These are phyloP conservation scores for Oidiodendron maius DNA, from an alignment of 495 filamentous ascomycete genomes.

Conservation along the genomic window DNA sequence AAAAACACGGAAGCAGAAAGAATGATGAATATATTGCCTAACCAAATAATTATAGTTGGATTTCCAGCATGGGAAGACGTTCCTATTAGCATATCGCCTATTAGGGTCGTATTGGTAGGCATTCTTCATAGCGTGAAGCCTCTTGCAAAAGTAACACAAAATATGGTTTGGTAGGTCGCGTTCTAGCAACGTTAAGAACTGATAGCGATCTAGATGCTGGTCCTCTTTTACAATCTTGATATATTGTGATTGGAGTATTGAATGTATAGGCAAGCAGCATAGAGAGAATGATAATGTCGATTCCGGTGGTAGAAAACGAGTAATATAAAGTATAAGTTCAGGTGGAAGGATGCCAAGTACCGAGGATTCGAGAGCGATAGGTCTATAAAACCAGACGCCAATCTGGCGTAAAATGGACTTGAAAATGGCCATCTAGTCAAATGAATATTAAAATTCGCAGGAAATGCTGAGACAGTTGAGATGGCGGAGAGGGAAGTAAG, in stretches of 20 bases:
- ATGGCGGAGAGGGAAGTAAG: no score
- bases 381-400: no score
- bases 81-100: neutral
- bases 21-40: neutral
- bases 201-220: neutral
- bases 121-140: constrained; percentile 8
- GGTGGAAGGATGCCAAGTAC: constrained; percentile 3
- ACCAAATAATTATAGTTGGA: neutral
- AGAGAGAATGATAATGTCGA: constrained; percentile 4
- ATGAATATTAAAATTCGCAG: no score
- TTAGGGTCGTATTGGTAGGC: neutral
- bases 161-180: constrained; percentile 5
- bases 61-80: constrained; percentile 5
- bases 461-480: no score
- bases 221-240: neutral
- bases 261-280: constrained; percentile 5
- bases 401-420: no score
- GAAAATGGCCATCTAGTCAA: no score
- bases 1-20: constrained; percentile 10
- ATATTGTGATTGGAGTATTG: constrained; percentile 3
- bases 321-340: constrained; percentile 9
- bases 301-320: constrained; percentile 2
- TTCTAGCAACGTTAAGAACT: constrained; percentile 6
- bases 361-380: constrained; percentile 7
- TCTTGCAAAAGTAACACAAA: constrained; percentile 4